These are phyloP conservation scores for Globisporangium cederbergense DNA, from an alignment of 352 stramenopile genomes.

Conservation along the genomic window DNA sequence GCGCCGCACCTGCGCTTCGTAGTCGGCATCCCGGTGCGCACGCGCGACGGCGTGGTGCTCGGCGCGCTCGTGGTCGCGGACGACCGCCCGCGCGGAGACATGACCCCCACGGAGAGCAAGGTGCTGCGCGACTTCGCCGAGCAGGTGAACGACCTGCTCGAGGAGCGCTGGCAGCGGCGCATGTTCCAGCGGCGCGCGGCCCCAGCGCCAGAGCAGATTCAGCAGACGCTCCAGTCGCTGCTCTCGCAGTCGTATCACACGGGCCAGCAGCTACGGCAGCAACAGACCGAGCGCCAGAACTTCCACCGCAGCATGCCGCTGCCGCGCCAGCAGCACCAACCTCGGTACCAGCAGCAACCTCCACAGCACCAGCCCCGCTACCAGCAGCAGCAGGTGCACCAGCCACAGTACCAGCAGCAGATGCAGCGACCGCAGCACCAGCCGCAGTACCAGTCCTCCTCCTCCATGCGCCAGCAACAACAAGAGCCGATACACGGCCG, in stretches of 20 bases:
- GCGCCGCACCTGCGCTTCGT: slow-evolving; percentile 51
- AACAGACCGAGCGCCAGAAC: slow-evolving; percentile 22
- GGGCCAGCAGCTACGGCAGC: slow-evolving; percentile 46
- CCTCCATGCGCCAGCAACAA: neutral
- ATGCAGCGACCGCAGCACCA: neutral
- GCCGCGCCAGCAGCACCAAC: neutral
- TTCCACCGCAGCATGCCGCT: slow-evolving; percentile 1
- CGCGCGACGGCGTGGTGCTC: slow-evolving; percentile 45
- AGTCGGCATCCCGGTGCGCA: slow-evolving; percentile 46
- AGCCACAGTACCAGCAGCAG: neutral
- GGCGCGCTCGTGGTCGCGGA: slow-evolving; percentile 59
- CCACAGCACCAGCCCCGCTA: neutral
- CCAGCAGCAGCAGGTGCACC: neutral
- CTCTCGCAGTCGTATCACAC: slow-evolving; percentile 54
- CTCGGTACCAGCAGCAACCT: neutral
- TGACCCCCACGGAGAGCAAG: slow-evolving; percentile 29
- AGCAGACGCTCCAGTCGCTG: slow-evolving; percentile 38
- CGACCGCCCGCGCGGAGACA: slow-evolving; percentile 27
- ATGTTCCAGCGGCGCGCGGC: slow-evolving; percentile 22
- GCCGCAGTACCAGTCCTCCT: neutral
- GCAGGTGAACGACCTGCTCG: slow-evolving; percentile 41
- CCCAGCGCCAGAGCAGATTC: slow-evolving; percentile 30
- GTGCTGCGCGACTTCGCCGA: slow-evolving; percentile 38
- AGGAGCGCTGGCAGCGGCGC: slow-evolving; percentile 38
- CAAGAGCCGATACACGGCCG: slow-evolving; percentile 10